Evolutionary conservation across 2,329 filamentous ascomycete species (phyloP), one percentile per base, ranked within the genome.

Genomic region (Trichoderma brevicompactum): DNA sequence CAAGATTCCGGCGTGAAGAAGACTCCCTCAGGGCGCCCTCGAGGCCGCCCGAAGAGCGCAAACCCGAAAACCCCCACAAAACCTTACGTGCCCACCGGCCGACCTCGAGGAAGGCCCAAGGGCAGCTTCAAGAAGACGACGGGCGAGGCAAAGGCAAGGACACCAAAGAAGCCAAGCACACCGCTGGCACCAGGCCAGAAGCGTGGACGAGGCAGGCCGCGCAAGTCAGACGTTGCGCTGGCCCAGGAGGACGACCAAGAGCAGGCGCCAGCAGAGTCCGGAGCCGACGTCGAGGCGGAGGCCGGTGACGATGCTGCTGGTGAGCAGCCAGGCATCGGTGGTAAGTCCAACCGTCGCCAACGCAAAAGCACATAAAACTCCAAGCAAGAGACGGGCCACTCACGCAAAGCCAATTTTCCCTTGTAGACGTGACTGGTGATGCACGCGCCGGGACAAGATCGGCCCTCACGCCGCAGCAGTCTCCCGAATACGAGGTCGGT

Each of bases 101-200:
- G 79, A n/a, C 80, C 80, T 46, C 80, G 82, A n/a, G 81, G 81
- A 34, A 79, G 81, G 9, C 82, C 82, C 44, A 78, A 78, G 65
- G 81, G 81, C 69, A 76, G 73, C 66, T 75, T 71, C 66, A 74
- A 74, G 66, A 77, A 76, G 68, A 67, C 66, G 63, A 13, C 28
- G n/a, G 44, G 64, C 28, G 52, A 48, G 19, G 52, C 41, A 48
- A n/a, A 46, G 43, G 48, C 58, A 13, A 54, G 48, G 23, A 60
- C 50, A 19, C 62, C 58, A 23, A 64, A 58, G 43, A 66, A 59
- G 5, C 46, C 66, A 12, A 70, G 70, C 66, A 44, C 63, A 5
- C 44, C 65, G 13, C 52, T 68, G 50, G 69, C 64, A 23, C 70
- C 52, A 66, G 65, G 62, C 48, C 53, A 66, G 66, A 23, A 59